Evolutionary conservation across 352 stramenopile genomes (phyloP).

Genomic region (Pythium volutum): DNA sequence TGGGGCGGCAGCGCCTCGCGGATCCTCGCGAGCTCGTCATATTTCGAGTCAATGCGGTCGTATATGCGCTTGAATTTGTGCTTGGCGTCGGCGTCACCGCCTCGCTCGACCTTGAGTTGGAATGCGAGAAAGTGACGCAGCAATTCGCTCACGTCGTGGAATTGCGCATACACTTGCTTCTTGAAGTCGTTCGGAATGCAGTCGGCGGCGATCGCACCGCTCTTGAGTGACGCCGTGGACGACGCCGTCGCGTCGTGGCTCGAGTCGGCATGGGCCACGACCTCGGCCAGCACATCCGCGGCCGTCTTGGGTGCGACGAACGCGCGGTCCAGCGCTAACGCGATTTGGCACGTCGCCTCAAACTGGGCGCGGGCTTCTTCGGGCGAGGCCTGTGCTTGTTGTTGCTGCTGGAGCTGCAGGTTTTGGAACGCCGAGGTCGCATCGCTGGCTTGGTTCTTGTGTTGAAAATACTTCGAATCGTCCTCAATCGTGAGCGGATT

Average conservation of each 20-base stretch:
- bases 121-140: conserved; percentile 84
- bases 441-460: conserved; percentile 29
- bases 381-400: conserved; percentile 7
- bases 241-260: conserved; percentile 51
- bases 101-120: conserved; percentile 61
- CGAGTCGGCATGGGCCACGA: conserved; percentile 61
- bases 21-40: conserved; percentile 82
- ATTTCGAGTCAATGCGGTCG: conserved; percentile 87
- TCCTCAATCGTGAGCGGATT: conserved; percentile 81
- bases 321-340: conserved; percentile 50
- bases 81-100: conserved; percentile 50
- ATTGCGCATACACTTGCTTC: conserved; percentile 84
- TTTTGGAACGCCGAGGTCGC: conserved; percentile 10
- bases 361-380: conserved; percentile 44
- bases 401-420: conserved; percentile 8
- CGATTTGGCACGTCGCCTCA: conserved; percentile 32
- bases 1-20: conserved; percentile 74
- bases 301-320: conserved; percentile 52
- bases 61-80: conserved; percentile 82
- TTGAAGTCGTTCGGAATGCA: conserved; percentile 86
- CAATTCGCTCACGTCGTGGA: conserved; percentile 81
- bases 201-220: conserved; percentile 56
- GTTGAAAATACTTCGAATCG: conserved; percentile 81
- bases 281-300: conserved; percentile 56
- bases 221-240: conserved; percentile 45